These are phyloP conservation scores for Domatiomyces globalis DNA, from an alignment of 2,329 filamentous ascomycete genomes.

Conservation along the genomic window DNA sequence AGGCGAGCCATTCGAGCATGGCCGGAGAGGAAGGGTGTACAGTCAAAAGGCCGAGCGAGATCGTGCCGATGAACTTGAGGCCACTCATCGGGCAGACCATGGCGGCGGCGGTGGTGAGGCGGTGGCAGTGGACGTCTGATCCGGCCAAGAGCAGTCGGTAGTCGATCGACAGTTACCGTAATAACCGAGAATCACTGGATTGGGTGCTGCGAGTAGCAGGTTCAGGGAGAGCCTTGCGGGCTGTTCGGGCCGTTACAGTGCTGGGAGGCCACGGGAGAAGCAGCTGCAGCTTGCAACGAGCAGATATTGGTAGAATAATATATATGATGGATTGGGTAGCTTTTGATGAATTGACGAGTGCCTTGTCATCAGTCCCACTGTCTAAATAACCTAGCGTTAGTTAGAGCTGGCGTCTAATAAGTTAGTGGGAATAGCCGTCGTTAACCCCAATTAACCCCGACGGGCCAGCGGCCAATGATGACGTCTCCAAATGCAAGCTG, in stretches of 20 bases:
- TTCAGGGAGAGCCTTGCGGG: too few species aligned
- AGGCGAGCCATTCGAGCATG: not conserved
- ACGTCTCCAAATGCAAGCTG: not conserved
- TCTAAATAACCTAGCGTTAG: too few species aligned
- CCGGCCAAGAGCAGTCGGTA: too few species aligned
- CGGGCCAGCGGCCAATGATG: not conserved
- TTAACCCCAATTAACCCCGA: not conserved
- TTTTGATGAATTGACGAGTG: not conserved
- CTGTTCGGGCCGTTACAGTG: not conserved
- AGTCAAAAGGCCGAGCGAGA: conserved; percentile 75
- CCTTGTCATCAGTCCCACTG: too few species aligned
- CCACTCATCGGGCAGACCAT: conserved; percentile 50
- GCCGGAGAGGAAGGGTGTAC: conserved; percentile 38
- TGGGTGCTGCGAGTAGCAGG: not conserved
- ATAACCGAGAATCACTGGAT: not conserved
- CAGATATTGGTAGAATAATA: not conserved
- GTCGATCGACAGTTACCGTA: too few species aligned
- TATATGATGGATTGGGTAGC: not conserved
- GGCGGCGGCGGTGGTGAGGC: too few species aligned
- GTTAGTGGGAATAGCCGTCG: not conserved
- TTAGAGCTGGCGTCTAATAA: too few species aligned
- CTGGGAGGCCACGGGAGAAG: not conserved
- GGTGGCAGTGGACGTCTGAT: not conserved
- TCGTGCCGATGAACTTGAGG: conserved; percentile 85
- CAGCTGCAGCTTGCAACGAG: not conserved